Conservation (phyloP, 305 asterid species). For the Ruellia speciosa region DNA sequence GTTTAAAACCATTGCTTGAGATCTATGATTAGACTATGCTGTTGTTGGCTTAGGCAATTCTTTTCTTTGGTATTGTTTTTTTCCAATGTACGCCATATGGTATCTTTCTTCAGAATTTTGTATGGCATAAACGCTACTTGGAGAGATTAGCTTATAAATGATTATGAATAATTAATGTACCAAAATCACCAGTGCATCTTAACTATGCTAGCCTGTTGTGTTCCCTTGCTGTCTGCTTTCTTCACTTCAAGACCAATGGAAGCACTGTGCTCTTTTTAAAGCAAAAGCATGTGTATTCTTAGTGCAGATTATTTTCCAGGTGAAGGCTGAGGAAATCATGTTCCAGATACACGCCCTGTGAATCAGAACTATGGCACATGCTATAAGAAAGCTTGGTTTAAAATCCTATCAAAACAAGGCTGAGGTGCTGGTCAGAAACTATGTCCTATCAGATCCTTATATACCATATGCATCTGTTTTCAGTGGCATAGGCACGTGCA, state of each 20-base stretch:
- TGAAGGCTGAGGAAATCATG: conserved; percentile 28
- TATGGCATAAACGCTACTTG: not conserved
- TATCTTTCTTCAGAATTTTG: not conserved
- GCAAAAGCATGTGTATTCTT: conserved; percentile 3
- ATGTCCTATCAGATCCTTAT: conserved; percentile 68
- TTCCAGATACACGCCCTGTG: conserved; percentile 33
- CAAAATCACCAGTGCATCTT: not conserved
- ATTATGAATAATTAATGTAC: not conserved
- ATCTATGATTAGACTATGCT: no score
- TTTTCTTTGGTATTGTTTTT: not conserved
- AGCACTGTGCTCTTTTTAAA: not conserved
- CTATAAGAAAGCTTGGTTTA: conserved; percentile 45
- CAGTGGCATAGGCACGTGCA: conserved; percentile 67
- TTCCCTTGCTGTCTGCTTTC: not conserved
- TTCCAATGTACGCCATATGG: not conserved
- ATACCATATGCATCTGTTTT: conserved; percentile 73
- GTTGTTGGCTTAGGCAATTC: no score
- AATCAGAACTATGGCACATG: conserved; percentile 44
- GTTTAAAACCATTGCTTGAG: not conserved
- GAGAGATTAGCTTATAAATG: no score
- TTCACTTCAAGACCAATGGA: not conserved
- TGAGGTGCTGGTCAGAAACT: conserved; percentile 60
- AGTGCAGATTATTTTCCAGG: conserved; percentile 27
- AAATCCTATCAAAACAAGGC: conserved; percentile 66
- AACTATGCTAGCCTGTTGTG: not conserved